Percentiles rank a stretch among this genome's conserved stretches.
Conservation (phyloP, 495 filamentous ascomycete genomes). For the Penicillium macrosclerotiorum region DNA sequence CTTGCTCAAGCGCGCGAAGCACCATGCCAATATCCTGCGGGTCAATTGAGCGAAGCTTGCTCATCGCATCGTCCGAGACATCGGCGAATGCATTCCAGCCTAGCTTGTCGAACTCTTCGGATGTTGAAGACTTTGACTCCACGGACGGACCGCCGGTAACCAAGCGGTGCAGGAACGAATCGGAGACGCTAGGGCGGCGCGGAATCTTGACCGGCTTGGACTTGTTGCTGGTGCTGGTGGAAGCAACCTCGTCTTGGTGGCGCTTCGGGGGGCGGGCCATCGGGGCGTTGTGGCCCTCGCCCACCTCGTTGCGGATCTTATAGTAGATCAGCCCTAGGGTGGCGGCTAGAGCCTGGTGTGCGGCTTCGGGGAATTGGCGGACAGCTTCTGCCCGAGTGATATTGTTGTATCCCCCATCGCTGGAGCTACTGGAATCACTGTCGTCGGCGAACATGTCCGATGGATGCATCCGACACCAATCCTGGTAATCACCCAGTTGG, state of each 20-base stretch:
- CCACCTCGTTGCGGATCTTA: slow-evolving; percentile 44
- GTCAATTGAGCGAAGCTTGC: slow-evolving; percentile 38
- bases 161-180: slow-evolving; percentile 31
- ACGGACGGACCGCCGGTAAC: slow-evolving; percentile 33
- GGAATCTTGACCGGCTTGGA: slow-evolving; percentile 40
- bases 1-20: slow-evolving; percentile 39
- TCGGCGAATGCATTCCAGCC: slow-evolving; percentile 42
- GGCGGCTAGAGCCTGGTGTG: slow-evolving; percentile 43
- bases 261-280: slow-evolving; percentile 35
- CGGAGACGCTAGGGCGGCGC: slow-evolving; percentile 34
- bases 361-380: slow-evolving; percentile 35
- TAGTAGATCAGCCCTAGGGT: slow-evolving; percentile 40
- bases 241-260: slow-evolving; percentile 36
- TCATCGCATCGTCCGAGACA: slow-evolving; percentile 37
- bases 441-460: slow-evolving; percentile 30
- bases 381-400: slow-evolving; percentile 36
- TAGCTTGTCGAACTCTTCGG: slow-evolving; percentile 37
- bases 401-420: slow-evolving; percentile 29
- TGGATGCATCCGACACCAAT: slow-evolving; percentile 37
- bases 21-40: slow-evolving; percentile 37
- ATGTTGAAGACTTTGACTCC: slow-evolving; percentile 35
- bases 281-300: slow-evolving; percentile 29
- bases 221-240: slow-evolving; percentile 27
- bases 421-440: slow-evolving; percentile 41
- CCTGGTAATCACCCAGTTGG: slow-evolving; percentile 38